Conservation (phyloP, 306 rosid genomes). For the Malus sieversii region DNA sequence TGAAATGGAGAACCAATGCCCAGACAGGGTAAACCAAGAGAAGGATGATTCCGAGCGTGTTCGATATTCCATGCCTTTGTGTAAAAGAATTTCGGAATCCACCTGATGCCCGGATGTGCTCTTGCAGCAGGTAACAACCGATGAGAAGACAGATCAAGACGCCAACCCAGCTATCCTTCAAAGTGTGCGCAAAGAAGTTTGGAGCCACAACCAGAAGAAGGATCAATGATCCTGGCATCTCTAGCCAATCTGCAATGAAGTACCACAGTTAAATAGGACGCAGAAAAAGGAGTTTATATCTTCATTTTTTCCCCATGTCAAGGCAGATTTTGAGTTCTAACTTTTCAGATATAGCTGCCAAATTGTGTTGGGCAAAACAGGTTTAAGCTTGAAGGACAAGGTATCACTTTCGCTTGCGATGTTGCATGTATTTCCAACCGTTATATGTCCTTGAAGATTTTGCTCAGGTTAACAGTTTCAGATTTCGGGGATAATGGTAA, state of each 20-base stretch:
- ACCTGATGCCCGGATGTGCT: slow-evolving; percentile 82
- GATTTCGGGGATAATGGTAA: no score
- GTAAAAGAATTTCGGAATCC: slow-evolving; percentile 89
- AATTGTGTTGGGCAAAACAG: no score
- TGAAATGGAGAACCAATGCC: slow-evolving; percentile 44
- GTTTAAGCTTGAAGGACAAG: no score
- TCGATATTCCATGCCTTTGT: slow-evolving; percentile 70
- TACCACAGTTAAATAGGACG: neutral
- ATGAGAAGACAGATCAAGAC: slow-evolving; percentile 49
- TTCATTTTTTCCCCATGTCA: neutral
- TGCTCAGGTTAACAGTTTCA: no score
- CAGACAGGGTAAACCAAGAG: slow-evolving; percentile 67
- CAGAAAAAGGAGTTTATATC: neutral
- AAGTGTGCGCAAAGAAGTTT: slow-evolving; percentile 37
- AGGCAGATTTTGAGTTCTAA: no score
- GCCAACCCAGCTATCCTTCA: slow-evolving; percentile 58
- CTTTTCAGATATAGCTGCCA: no score
- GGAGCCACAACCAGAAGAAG: slow-evolving; percentile 81
- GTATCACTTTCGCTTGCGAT: no score
- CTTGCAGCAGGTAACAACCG: slow-evolving; percentile 80
- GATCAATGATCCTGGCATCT: slow-evolving; percentile 79
- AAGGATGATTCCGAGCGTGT: slow-evolving; percentile 67
- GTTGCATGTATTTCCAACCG: no score
- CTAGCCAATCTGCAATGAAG: slow-evolving; percentile 59
- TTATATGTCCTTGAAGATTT: no score